Evolutionary conservation across 306 rosid genomes (phyloP), one percentile per base, ranked within the genome.

Genomic region (Cucurbita maxima): DNA sequence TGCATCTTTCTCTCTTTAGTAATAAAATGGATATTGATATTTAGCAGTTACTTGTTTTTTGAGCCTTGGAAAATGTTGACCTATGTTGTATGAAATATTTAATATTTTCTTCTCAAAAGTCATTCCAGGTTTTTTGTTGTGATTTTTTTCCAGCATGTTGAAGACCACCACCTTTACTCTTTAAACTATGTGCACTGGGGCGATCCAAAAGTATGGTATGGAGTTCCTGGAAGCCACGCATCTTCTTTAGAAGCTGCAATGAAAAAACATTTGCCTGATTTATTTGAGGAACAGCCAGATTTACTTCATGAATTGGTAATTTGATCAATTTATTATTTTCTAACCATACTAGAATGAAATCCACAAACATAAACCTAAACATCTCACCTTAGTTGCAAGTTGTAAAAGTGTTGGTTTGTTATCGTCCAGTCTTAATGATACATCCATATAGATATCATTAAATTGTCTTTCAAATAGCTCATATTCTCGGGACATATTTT

Each of bases 101-200:
- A 40, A 14, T 74, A 51, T 51, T 67, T 19, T 75, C 75, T 75
- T 54, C 43, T 30, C 61, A 75, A 64, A 73, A 53, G 13, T 79
- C 51, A 82, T 73, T n/a, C 51, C 67, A 73, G 52, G 18, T 75
- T 55, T 75, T 78, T 79, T 80, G 48, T 62, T 82, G 72, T 62
- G 76, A 73, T 58, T 77, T 85, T 85, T 70, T 8, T 73, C 81
- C 90, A 94, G 99, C 99, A 94, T 84, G 97, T 94, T 68, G 99
- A 94, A 81, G 99, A 94, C 71, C 99, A 94, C 82, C 99, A 91
- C 79, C 95, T 94, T 25, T 94, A 91, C 84, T 94, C 99, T 6
- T 82, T 94, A 58, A 94, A 94, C 83, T 94, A 87, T 83, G 78
- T 91, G 72, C 99, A 94, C 75, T 91, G 87, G 85, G 99, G 97